Conservation (phyloP, 225 moss, liverwort and hornwort genomes). For the Physcomitrium patens region DNA sequence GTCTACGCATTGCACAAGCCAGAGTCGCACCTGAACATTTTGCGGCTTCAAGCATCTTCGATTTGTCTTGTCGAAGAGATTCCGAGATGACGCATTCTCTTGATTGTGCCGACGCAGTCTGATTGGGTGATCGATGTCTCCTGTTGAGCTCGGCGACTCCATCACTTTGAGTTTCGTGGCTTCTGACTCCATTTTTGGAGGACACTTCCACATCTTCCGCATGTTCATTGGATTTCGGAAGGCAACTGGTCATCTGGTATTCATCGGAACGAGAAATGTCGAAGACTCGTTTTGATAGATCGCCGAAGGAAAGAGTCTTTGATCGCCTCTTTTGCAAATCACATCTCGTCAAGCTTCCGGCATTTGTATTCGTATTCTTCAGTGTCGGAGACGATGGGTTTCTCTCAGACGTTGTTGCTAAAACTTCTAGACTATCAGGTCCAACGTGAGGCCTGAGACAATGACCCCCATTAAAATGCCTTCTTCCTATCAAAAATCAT, state of each 20-base stretch:
- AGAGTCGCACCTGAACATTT: slow-evolving; percentile 19
- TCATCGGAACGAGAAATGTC: slow-evolving; percentile 38
- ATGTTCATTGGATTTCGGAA: slow-evolving; percentile 9
- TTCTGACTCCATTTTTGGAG: slow-evolving; percentile 5
- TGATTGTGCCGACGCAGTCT: slow-evolving; percentile 14
- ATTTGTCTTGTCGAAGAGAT: slow-evolving; percentile 19
- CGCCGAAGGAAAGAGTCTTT: slow-evolving; percentile 47
- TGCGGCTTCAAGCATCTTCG: slow-evolving; percentile 22
- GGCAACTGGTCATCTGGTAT: slow-evolving; percentile 10
- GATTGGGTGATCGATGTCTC: slow-evolving; percentile 15
- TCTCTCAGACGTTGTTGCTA: slow-evolving; percentile 22
- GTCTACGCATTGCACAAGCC: slow-evolving; percentile 4
- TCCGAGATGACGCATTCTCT: slow-evolving; percentile 17
- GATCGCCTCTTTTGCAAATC: slow-evolving; percentile 40
- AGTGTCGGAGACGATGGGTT: slow-evolving; percentile 32
- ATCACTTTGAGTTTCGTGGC: background rate
- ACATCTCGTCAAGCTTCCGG: slow-evolving; percentile 29
- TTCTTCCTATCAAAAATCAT: slow-evolving; percentile 33
- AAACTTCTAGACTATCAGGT: slow-evolving; percentile 37
- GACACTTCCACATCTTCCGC: slow-evolving; percentile 9
- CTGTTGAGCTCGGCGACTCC: slow-evolving; percentile 17
- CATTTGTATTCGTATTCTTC: slow-evolving; percentile 21
- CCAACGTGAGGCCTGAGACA: slow-evolving; percentile 27
- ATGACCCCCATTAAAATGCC: slow-evolving; percentile 44
- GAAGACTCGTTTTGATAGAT: slow-evolving; percentile 40